Percentiles rank a stretch among this genome's conserved stretches.
These are phyloP conservation scores for Phytopythium kandeliae DNA, from an alignment of 352 stramenopile genomes.

Conservation along the genomic window DNA sequence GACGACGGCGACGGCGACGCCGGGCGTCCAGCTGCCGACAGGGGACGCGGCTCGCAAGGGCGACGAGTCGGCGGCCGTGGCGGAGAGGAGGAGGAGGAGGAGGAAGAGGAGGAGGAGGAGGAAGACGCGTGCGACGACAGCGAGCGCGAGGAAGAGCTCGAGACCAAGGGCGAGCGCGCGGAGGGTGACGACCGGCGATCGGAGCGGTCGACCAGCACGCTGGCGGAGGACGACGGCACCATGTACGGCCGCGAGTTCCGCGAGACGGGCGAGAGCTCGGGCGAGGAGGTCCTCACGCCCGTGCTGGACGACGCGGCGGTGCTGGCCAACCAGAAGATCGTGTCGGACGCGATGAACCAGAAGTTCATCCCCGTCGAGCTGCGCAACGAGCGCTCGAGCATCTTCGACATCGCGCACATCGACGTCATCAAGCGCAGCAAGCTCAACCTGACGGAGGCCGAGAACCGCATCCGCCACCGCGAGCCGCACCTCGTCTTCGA, in stretches of 20 bases:
- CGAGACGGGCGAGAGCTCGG: constrained; percentile 36
- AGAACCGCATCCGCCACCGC: constrained; percentile 78
- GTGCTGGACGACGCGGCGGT: constrained; percentile 52
- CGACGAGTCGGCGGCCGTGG: too few species aligned
- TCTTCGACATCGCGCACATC: constrained; percentile 68
- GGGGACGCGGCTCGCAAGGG: constrained; percentile 6
- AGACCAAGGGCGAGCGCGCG: constrained; percentile 18
- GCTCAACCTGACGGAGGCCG: constrained; percentile 66
- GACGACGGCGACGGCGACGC: constrained; percentile 27
- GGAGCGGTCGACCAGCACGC: constrained; percentile 53
- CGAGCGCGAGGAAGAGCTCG: constrained; percentile 53
- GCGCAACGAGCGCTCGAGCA: constrained; percentile 43
- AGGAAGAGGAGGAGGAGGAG: constrained; percentile 34
- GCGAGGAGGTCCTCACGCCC: constrained; percentile 45
- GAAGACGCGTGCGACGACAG: constrained; percentile 23
- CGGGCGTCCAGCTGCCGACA: constrained; percentile 6
- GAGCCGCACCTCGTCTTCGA: constrained; percentile 83
- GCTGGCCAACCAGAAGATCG: constrained; percentile 63
- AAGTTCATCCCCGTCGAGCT: constrained; percentile 73
- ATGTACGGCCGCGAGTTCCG: constrained; percentile 80
- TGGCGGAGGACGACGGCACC: constrained; percentile 78
- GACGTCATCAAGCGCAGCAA: constrained; percentile 83
- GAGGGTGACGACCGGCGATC: constrained; percentile 33
- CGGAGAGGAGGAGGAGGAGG: constrained; percentile 18
- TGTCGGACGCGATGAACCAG: constrained; percentile 78